Percentiles rank a stretch among this genome's conserved stretches.
These are phyloP conservation scores for Neurospora sublineolata DNA, from an alignment of 495 filamentous ascomycete species.

Conservation along the genomic window DNA sequence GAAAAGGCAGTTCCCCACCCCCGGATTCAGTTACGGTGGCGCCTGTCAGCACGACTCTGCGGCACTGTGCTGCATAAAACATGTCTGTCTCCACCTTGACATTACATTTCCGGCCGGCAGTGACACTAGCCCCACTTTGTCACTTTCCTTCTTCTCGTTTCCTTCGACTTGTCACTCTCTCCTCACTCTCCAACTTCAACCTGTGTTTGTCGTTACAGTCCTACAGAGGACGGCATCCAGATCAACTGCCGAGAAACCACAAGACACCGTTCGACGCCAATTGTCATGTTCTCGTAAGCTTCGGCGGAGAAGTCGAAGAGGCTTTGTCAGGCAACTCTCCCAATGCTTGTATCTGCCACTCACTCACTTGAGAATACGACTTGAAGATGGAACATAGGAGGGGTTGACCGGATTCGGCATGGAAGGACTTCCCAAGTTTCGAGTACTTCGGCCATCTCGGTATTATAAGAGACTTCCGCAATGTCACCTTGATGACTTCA, in stretches of 20 bases:
- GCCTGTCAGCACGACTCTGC: neutral
- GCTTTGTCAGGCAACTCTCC: neutral
- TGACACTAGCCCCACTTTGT: neutral
- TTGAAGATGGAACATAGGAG: neutral
- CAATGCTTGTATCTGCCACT: neutral
- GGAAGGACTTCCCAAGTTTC: neutral
- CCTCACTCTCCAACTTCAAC: neutral
- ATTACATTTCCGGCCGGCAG: neutral
- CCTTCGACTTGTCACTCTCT: neutral
- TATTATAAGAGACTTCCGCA: neutral
- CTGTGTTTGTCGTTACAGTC: neutral
- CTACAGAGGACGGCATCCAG: neutral
- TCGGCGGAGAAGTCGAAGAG: neutral
- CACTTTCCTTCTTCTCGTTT: neutral
- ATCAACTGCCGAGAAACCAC: slow-evolving; percentile 3
- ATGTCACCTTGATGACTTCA: neutral
- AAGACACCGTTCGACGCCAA: neutral
- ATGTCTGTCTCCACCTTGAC: neutral
- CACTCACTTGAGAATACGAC: neutral
- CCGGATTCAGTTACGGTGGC: neutral
- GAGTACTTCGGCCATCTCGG: neutral
- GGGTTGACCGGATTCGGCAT: neutral
- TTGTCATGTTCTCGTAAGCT: slow-evolving; percentile 4
- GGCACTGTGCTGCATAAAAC: neutral
- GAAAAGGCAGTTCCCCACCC: neutral